A percentile compares a stretch with the other conserved stretches of the same genome.
phyloP scores from a whole-genome alignment of 306 rosid genomes.

The Sophora flavescens region DNA sequence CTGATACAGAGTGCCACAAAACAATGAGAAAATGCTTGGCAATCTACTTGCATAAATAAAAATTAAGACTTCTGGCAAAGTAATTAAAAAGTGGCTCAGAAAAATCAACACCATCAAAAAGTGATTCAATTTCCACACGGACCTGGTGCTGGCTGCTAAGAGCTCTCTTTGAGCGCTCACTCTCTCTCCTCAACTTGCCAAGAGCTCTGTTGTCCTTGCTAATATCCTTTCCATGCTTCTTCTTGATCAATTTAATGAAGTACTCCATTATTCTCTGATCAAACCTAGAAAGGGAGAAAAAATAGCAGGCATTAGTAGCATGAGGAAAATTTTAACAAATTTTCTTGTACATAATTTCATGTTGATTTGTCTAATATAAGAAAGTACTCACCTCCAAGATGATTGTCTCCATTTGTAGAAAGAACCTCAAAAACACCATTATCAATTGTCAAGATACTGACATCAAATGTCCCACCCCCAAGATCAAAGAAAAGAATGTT shows the following conservation, averaged over 20 bases:
- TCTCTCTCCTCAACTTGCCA: conserved; percentile 93
- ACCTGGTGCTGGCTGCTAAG: conserved; percentile 99
- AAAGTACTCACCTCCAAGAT: conserved; percentile 85
- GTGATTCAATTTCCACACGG: conserved; percentile 98
- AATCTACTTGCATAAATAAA: neutral
- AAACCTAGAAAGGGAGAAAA: conserved; percentile 58
- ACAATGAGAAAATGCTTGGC: neutral
- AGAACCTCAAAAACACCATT: conserved; percentile 98
- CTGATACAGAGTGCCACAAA: conserved; percentile 46
- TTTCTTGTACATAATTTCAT: neutral
- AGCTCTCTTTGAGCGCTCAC: conserved; percentile 98
- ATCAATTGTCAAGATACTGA: conserved; percentile 96
- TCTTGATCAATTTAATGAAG: conserved; percentile 98
- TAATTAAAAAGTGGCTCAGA: conserved; percentile 68
- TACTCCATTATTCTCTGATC: conserved; percentile 95
- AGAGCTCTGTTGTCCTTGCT: conserved; percentile 99
- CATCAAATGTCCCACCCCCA: conserved; percentile 98
- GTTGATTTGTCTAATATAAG: neutral
- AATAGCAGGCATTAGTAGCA: neutral
- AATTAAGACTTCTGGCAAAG: neutral
- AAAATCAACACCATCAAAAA: conserved; percentile 88
- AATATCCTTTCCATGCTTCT: conserved; percentile 92
- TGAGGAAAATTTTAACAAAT: neutral
- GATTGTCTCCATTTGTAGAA: conserved; percentile 95
- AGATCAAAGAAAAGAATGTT: conserved; percentile 97